Conservation (phyloP, 306 rosid species). For the Vigna angularis region DNA sequence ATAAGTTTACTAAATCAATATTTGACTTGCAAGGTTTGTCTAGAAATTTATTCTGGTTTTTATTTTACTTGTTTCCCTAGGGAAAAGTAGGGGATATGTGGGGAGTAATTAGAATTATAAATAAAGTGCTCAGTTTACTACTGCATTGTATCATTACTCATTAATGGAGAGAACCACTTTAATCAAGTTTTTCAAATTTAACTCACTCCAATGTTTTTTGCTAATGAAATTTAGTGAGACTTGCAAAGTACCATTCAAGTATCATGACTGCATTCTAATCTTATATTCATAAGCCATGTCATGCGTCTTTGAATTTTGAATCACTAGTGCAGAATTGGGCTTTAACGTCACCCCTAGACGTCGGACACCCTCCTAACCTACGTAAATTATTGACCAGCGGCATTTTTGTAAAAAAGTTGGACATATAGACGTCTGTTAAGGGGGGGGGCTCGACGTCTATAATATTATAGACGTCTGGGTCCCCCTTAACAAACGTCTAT, state of each 20-base stretch:
- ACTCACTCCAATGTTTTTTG: conserved; percentile 25
- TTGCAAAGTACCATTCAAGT: conserved; percentile 61
- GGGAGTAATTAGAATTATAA: conserved; percentile 20
- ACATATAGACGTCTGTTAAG: too few relatives aligned
- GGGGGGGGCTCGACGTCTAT: too few relatives aligned
- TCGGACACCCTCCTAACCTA: too few relatives aligned
- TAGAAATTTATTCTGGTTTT: neutral
- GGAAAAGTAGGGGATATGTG: neutral
- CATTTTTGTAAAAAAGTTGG: too few relatives aligned
- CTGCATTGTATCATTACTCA: neutral
- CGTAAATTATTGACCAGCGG: too few relatives aligned
- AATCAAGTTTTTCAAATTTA: neutral
- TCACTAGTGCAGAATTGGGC: too few relatives aligned
- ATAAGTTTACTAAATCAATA: conserved; percentile 52
- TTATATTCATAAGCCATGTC: too few relatives aligned
- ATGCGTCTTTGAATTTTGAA: too few relatives aligned
- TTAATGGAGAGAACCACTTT: neutral
- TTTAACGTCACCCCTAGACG: too few relatives aligned
- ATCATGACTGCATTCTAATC: too few relatives aligned
- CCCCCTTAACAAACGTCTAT: too few relatives aligned
- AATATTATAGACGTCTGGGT: too few relatives aligned
- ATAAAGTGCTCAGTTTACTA: neutral
- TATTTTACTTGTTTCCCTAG: neutral
- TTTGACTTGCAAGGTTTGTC: conserved; percentile 65
- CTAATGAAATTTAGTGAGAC: conserved; percentile 64